These are phyloP conservation scores for Kokia cookei DNA, from an alignment of 441 rosid species.

Conservation along the genomic window DNA sequence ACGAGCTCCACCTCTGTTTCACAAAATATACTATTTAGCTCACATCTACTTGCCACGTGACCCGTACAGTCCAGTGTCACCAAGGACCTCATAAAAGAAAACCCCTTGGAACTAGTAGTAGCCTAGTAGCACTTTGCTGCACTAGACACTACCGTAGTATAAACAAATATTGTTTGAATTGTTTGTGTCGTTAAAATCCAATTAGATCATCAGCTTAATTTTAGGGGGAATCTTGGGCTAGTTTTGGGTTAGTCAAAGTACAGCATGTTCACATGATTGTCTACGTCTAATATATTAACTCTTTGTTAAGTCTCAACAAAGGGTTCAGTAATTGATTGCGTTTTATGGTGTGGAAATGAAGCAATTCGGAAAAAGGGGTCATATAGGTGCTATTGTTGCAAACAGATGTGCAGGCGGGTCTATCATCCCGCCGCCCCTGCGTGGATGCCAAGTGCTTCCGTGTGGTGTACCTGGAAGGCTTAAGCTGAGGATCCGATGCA, in stretches of 20 bases:
- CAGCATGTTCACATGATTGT: background rate
- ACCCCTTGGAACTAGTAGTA: background rate
- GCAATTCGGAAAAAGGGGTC: background rate
- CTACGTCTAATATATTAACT: background rate
- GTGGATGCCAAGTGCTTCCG: conserved; percentile 19
- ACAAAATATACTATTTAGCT: background rate
- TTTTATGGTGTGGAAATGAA: background rate
- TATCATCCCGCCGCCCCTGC: conserved; percentile 8
- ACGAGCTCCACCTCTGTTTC: conserved; percentile 5
- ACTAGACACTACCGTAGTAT: background rate
- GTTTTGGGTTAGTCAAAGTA: background rate
- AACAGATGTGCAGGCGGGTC: background rate
- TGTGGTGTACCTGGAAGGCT: background rate
- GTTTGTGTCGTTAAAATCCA: background rate
- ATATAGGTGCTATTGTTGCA: background rate
- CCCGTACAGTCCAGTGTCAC: background rate
- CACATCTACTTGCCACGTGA: conserved; percentile 27
- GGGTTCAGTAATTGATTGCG: background rate
- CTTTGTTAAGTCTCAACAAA: background rate
- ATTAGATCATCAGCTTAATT: conserved; percentile 8
- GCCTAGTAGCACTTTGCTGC: background rate
- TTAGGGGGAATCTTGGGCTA: background rate
- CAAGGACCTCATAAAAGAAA: background rate
- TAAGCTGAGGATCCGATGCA: conserved; percentile 3
- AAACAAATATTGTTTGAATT: background rate